These are phyloP conservation scores for Artemisia tridentata DNA, from an alignment of 129 eudicot genomes.

Conservation along the genomic window DNA sequence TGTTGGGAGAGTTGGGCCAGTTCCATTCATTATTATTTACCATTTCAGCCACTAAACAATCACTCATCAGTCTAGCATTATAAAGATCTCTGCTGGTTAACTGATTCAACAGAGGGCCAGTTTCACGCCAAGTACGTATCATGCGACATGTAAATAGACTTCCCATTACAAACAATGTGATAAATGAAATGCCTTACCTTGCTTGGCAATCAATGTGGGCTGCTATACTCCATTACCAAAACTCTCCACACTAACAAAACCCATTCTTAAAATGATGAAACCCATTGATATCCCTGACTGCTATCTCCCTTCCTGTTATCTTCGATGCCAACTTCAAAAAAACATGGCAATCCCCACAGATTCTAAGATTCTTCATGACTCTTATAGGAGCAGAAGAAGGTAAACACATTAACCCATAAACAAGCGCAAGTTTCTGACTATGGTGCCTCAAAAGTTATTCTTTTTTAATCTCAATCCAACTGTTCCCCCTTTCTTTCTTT, in stretches of 20 bases:
- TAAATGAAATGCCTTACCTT: too few relatives aligned
- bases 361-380: conserved; percentile 90
- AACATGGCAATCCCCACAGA: conserved; percentile 86
- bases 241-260: conserved; percentile 73
- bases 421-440: too few relatives aligned
- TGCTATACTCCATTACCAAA: conserved; percentile 46
- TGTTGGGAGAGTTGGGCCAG: too few relatives aligned
- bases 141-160: too few relatives aligned
- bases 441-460: conserved; percentile 53
- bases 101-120: too few relatives aligned
- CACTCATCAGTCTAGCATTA: too few relatives aligned
- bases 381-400: conserved; percentile 67
- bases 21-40: too few relatives aligned
- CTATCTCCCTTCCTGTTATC: conserved; percentile 61
- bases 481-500: conserved; percentile 80
- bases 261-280: conserved; percentile 79
- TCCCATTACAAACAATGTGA: too few relatives aligned
- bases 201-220: too few relatives aligned
- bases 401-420: conserved; percentile 65
- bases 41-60: too few relatives aligned
- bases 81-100: too few relatives aligned
- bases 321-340: conserved; percentile 83
- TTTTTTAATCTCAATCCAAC: conserved; percentile 87
- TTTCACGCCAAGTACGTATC: too few relatives aligned
- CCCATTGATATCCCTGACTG: conserved; percentile 73